A percentile compares a stretch with the other conserved stretches of the same genome.
Evolutionary conservation across 768 basidiomycete genomes (phyloP).

Genomic region (Amanita molliuscula): DNA sequence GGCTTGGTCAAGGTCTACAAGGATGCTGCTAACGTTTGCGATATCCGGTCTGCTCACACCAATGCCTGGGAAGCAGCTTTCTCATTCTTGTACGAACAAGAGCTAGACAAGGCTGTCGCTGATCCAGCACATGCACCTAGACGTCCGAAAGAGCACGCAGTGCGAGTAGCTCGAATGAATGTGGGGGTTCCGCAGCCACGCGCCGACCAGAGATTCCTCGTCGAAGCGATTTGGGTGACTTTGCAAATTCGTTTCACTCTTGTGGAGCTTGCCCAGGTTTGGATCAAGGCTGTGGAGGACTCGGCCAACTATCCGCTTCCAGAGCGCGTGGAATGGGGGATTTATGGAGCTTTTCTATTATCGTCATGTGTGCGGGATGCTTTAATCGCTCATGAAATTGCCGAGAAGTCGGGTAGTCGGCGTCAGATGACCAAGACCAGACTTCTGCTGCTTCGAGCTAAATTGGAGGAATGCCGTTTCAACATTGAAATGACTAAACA

Average conservation of each 20-base stretch:
- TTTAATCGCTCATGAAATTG: slow-evolving; percentile 32
- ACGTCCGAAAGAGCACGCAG: slow-evolving; percentile 35
- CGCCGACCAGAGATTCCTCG: slow-evolving; percentile 47
- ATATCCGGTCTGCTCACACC: slow-evolving; percentile 42
- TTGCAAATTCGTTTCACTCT: slow-evolving; percentile 44
- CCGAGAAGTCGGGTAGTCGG: slow-evolving; percentile 36
- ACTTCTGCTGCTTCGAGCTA: slow-evolving; percentile 32
- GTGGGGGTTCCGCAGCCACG: slow-evolving; percentile 49
- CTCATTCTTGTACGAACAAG: slow-evolving; percentile 37
- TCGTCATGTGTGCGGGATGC: slow-evolving; percentile 36
- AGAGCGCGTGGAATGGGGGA: slow-evolving; percentile 33
- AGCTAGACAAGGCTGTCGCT: slow-evolving; percentile 23
- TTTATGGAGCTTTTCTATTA: slow-evolving; percentile 35
- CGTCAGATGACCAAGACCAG: slow-evolving; percentile 39
- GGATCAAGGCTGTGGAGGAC: slow-evolving; percentile 24
- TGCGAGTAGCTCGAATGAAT: slow-evolving; percentile 38
- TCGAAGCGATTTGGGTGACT: slow-evolving; percentile 50
- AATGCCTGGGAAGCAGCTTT: slow-evolving; percentile 55
- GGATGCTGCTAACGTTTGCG: slow-evolving; percentile 27
- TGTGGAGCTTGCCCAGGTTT: slow-evolving; percentile 28
- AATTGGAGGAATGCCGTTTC: slow-evolving; percentile 42
- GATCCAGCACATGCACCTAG: slow-evolving; percentile 27
- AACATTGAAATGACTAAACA: slow-evolving; percentile 24
- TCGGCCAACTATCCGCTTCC: slow-evolving; percentile 14
- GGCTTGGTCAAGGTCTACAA: slow-evolving; percentile 29